phyloP scores from a whole-genome alignment of 768 basidiomycete genomes.

The Termitomyces sp. region DNA sequence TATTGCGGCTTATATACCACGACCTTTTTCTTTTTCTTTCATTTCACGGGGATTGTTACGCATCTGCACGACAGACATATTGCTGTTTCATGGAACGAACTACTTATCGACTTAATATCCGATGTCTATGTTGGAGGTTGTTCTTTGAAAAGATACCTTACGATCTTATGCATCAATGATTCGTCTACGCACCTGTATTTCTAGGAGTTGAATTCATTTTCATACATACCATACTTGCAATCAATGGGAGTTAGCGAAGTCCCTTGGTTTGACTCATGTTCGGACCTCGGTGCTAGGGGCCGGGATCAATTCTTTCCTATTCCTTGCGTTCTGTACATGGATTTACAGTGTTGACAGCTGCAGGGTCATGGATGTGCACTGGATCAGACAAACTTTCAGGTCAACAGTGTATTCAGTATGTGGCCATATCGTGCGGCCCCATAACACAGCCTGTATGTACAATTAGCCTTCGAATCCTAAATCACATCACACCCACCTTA shows the following conservation, averaged over 20 bases:
- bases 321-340: too few relatives aligned
- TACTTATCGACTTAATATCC: conserved; percentile 6
- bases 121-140: neutral
- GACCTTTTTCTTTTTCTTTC: neutral
- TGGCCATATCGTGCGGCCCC: too few relatives aligned
- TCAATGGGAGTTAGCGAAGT: neutral
- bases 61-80: conserved; percentile 1
- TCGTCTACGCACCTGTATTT: conserved; percentile 2
- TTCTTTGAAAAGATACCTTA: neutral
- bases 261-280: too few relatives aligned
- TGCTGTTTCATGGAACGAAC: neutral
- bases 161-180: conserved; percentile 7
- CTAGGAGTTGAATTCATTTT: neutral
- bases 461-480: too few relatives aligned
- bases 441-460: too few relatives aligned
- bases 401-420: too few relatives aligned
- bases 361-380: too few relatives aligned
- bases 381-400: too few relatives aligned
- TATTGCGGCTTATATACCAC: neutral
- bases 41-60: neutral
- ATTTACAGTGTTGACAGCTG: too few relatives aligned
- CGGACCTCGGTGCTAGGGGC: neutral
- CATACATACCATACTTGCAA: too few relatives aligned
- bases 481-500: too few relatives aligned
- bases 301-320: too few relatives aligned